Percentiles rank a stretch among this genome's conserved stretches.
Evolutionary conservation across 129 eudicot species (phyloP).

Genomic region (Rutidosis leptorrhynchoides): DNA sequence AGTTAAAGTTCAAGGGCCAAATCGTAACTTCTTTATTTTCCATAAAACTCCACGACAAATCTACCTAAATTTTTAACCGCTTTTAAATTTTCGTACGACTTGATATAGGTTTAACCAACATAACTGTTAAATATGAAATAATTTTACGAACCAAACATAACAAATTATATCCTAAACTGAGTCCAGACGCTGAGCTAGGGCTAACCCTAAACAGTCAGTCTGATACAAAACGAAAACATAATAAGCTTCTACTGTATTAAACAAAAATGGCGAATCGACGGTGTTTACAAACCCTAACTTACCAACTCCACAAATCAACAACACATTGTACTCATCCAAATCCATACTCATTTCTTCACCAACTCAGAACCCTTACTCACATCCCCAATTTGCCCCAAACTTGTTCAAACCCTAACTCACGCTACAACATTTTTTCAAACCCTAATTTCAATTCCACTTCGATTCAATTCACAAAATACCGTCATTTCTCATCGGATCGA

Average conservation of each 20-base stretch:
- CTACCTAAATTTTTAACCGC: no score
- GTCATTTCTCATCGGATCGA: conserved; percentile 43
- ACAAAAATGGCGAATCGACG: conserved; percentile 66
- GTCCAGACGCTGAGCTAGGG: no score
- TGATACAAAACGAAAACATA: no score
- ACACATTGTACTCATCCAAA: conserved; percentile 23
- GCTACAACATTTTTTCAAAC: conserved; percentile 15
- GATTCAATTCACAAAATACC: conserved; percentile 21
- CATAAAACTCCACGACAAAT: no score
- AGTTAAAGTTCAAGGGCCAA: no score
- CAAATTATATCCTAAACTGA: no score
- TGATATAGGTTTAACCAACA: no score
- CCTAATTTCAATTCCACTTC: conserved; percentile 22
- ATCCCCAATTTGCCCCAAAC: conserved; percentile 28
- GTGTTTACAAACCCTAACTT: conserved; percentile 46
- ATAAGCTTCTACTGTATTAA: conserved; percentile 16
- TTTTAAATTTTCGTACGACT: no score
- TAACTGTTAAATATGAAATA: no score
- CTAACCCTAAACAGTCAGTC: conserved; percentile 19
- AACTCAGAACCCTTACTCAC: conserved; percentile 33
- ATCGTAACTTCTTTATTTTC: no score
- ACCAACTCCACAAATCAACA: conserved; percentile 34
- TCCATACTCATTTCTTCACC: conserved; percentile 32
- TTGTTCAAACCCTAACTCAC: conserved; percentile 14
- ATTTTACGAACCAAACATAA: no score